Evolutionary conservation across 2,329 filamentous ascomycete genomes (phyloP).

Genomic region (Xylariaceae sp.): DNA sequence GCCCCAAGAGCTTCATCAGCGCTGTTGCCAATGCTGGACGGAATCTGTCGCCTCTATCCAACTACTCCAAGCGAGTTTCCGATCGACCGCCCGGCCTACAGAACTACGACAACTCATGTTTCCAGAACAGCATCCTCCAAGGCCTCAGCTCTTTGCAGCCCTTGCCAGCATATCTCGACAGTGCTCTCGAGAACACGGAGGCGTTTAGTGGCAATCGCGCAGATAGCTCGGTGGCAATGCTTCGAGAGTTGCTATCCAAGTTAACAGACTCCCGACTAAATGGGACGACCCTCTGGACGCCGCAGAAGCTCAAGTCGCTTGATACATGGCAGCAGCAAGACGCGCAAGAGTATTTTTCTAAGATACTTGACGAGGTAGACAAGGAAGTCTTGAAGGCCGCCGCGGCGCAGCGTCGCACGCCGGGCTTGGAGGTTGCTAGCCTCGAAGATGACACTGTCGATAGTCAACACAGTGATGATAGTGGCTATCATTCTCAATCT

Average conservation of each 20-base stretch:
- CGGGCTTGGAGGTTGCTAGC: constrained; percentile 39
- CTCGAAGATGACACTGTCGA: constrained; percentile 39
- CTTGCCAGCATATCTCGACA: constrained; percentile 60
- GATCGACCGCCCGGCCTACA: constrained; percentile 64
- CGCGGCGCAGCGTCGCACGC: constrained; percentile 29
- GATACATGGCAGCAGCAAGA: constrained; percentile 95
- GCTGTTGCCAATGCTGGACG: constrained; percentile 55
- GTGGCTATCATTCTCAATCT: constrained; percentile 48
- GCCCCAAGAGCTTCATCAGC: constrained; percentile 47
- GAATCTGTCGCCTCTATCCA: constrained; percentile 49
- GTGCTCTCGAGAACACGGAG: constrained; percentile 31
- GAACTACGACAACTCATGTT: constrained; percentile 94
- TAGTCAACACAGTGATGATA: constrained; percentile 52
- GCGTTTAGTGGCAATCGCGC: constrained; percentile 25
- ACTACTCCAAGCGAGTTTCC: constrained; percentile 38
- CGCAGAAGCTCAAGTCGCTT: constrained; percentile 78
- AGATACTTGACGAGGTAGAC: constrained; percentile 79
- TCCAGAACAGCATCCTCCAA: constrained; percentile 93
- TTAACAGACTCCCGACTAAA: constrained; percentile 67
- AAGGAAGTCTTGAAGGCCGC: constrained; percentile 60
- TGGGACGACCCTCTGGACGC: constrained; percentile 76
- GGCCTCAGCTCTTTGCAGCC: constrained; percentile 70
- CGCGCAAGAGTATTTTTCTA: constrained; percentile 94
- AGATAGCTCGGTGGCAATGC: constrained; percentile 40
- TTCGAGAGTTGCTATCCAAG: constrained; percentile 62